These are phyloP conservation scores for Astrothelium macrocarpum DNA, from an alignment of 495 filamentous ascomycete species.

Conservation along the genomic window DNA sequence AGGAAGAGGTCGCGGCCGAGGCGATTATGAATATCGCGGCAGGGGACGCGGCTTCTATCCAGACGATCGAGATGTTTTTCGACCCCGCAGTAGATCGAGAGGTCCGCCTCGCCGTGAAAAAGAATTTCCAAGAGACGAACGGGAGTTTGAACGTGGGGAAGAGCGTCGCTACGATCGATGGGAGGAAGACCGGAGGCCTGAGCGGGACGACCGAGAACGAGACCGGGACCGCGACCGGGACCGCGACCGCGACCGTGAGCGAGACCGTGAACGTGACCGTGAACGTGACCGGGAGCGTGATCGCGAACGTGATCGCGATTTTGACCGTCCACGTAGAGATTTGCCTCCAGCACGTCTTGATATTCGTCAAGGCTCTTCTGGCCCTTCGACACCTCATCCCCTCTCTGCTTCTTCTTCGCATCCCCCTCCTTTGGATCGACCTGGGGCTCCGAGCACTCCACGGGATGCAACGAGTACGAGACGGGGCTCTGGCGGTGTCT, in stretches of 20 bases:
- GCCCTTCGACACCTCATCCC: slow-evolving; percentile 17
- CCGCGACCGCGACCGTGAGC: slow-evolving; percentile 21
- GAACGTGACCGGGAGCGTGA: slow-evolving; percentile 31
- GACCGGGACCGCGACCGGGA: slow-evolving; percentile 33
- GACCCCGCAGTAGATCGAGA: slow-evolving; percentile 53
- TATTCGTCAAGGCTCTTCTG: slow-evolving; percentile 13
- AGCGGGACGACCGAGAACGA: slow-evolving; percentile 28
- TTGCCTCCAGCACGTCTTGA: slow-evolving; percentile 13
- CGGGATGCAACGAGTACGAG: background rate
- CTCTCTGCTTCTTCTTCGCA: slow-evolving; percentile 7
- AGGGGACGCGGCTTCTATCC: slow-evolving; percentile 46
- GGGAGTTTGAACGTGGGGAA: slow-evolving; percentile 30
- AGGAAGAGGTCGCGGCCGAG: slow-evolving; percentile 51
- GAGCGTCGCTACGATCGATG: slow-evolving; percentile 35
- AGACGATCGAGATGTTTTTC: slow-evolving; percentile 52
- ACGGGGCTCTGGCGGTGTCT: background rate
- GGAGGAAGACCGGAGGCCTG: slow-evolving; percentile 47
- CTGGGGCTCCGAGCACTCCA: background rate
- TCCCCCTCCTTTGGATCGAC: background rate
- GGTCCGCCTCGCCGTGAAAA: slow-evolving; percentile 24
- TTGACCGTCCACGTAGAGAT: slow-evolving; percentile 23
- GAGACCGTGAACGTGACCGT: slow-evolving; percentile 29
- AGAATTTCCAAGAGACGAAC: slow-evolving; percentile 26
- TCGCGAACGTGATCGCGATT: slow-evolving; percentile 7
- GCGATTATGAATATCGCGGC: slow-evolving; percentile 50